Conservation (phyloP, 1,139 yeast genomes). For the Wickerhamiella pararugosa region DNA sequence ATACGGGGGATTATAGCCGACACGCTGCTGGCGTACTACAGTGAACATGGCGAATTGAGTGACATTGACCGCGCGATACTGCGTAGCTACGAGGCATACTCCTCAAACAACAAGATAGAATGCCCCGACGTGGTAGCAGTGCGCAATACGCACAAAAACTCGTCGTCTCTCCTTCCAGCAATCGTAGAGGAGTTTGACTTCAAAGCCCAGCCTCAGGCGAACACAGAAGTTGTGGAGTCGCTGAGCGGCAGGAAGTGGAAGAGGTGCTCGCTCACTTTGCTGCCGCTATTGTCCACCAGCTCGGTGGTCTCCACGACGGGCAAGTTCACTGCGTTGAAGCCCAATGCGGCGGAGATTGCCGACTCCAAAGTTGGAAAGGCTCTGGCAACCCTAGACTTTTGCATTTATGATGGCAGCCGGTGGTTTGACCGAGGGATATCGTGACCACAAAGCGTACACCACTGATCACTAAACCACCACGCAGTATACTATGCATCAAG, state of each 20-base stretch:
- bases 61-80: slow-evolving; percentile 4
- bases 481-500: no score
- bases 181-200: not conserved
- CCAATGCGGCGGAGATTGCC: not conserved
- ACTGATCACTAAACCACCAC: no score
- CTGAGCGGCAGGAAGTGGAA: slow-evolving; percentile 1
- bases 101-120: not conserved
- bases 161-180: no score
- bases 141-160: no score
- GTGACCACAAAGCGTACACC: no score
- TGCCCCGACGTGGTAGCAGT: not conserved
- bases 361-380: not conserved
- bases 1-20: not conserved
- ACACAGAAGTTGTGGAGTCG: not conserved
- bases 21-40: not conserved
- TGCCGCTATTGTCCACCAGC: slow-evolving; percentile 4
- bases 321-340: not conserved
- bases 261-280: slow-evolving; percentile 6
- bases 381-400: slow-evolving; percentile 1
- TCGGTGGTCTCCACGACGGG: slow-evolving; percentile 4
- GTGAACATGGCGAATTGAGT: not conserved
- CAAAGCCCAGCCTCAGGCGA: not conserved
- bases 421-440: not conserved
- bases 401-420: slow-evolving; percentile 5
- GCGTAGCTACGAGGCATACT: not conserved